phyloP scores from a whole-genome alignment of 257 asterid genomes.

The Echium plantagineum region DNA sequence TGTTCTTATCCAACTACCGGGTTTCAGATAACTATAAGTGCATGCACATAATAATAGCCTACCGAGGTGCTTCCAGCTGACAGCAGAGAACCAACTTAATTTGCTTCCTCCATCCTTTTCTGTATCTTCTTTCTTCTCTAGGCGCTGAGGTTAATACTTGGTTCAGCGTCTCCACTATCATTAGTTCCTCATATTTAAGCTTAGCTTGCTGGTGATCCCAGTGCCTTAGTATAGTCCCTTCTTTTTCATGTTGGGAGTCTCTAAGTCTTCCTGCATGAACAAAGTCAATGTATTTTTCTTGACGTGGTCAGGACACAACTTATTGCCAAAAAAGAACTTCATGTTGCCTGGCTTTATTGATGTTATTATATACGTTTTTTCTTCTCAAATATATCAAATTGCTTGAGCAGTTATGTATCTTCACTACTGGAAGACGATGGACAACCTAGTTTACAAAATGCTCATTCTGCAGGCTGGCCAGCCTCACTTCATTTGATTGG shows the following conservation, averaged over 20 bases:
- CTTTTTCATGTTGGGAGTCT: not conserved
- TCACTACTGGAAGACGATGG: conserved; percentile 65
- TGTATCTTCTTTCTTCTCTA: not conserved
- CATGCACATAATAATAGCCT: not conserved
- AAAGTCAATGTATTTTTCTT: not conserved
- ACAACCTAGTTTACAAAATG: conserved; percentile 52
- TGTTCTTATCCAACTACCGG: not conserved
- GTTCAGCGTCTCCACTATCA: not conserved
- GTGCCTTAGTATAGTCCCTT: not conserved
- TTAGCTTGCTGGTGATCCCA: not conserved
- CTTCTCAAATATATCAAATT: conserved; percentile 7
- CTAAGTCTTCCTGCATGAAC: not conserved
- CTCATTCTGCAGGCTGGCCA: conserved; percentile 83
- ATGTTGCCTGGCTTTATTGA: not conserved
- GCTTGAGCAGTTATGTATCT: conserved; percentile 64
- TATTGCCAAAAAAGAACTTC: no score
- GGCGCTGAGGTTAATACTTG: not conserved
- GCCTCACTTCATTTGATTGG: conserved; percentile 93
- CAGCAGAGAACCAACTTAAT: no score
- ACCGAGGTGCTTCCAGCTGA: no score
- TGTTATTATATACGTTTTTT: conserved; percentile 10
- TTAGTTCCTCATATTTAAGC: not conserved
- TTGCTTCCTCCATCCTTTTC: no score
- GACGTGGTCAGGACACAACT: not conserved
- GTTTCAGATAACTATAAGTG: not conserved